Conservation (phyloP, 192 early-diverging fungal species). For the Polychytrium aggregatum region DNA sequence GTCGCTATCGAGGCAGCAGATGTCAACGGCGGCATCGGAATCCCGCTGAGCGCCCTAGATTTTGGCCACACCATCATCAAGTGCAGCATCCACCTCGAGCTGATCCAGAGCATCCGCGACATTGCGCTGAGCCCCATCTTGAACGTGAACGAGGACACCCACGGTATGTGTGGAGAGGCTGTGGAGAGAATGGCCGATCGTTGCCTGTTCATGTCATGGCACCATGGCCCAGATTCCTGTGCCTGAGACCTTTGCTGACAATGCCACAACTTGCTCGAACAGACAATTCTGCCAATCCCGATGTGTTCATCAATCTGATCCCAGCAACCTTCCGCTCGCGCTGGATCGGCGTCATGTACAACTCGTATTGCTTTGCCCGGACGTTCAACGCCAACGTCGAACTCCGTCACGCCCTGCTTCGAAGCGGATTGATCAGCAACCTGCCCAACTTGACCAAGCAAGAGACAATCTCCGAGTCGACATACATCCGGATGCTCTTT, state of each 20-base stretch:
- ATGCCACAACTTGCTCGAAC: too few relatives aligned
- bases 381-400: conserved; percentile 68
- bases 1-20: conserved; percentile 18
- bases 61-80: conserved; percentile 43
- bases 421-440: conserved; percentile 75
- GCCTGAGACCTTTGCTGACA: too few relatives aligned
- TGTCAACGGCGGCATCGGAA: conserved; percentile 2
- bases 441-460: conserved; percentile 86
- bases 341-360: conserved; percentile 22
- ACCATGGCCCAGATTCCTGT: too few relatives aligned
- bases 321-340: too few relatives aligned
- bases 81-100: conserved; percentile 41
- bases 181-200: too few relatives aligned
- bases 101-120: conserved; percentile 30
- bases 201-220: too few relatives aligned
- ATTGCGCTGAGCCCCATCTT: conserved; percentile 7
- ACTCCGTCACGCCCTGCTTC: conserved; percentile 69
- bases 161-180: too few relatives aligned
- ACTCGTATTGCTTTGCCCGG: conserved; percentile 68
- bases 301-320: too few relatives aligned
- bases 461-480: conserved; percentile 52
- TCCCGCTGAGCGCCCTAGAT: conserved; percentile 35
- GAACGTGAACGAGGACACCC: too few relatives aligned
- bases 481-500: conserved; percentile 36
- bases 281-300: too few relatives aligned